phyloP scores from a whole-genome alignment of 441 rosid species.

The Gossypium lobatum region DNA sequence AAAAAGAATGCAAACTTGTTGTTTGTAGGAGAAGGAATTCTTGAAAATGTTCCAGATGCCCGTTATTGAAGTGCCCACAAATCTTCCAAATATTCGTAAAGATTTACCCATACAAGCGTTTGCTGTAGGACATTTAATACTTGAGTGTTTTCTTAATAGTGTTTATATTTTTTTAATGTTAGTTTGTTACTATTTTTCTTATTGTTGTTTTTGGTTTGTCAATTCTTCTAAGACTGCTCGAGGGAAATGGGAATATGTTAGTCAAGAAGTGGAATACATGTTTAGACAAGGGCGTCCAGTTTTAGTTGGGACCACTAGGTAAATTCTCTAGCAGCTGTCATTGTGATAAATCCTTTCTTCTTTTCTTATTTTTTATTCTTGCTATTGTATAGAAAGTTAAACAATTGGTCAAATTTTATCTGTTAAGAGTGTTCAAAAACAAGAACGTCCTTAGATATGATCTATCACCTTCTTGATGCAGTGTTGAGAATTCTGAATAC shows the following conservation, averaged over 20 bases:
- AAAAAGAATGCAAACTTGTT: slow-evolving; percentile 15
- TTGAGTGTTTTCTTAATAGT: slow-evolving; percentile 10
- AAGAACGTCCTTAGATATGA: slow-evolving; percentile 10
- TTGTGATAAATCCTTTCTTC: not conserved
- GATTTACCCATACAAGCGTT: slow-evolving; percentile 95
- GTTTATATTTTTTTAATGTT: not conserved
- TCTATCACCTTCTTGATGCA: slow-evolving; percentile 36
- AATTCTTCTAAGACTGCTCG: slow-evolving; percentile 59
- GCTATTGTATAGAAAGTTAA: not conserved
- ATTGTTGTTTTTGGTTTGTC: slow-evolving; percentile 21
- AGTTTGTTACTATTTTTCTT: slow-evolving; percentile 6
- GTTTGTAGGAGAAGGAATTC: slow-evolving; percentile 84
- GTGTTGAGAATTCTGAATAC: slow-evolving; percentile 91
- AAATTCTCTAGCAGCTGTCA: slow-evolving; percentile 15
- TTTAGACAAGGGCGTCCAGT: slow-evolving; percentile 92
- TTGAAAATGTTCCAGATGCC: slow-evolving; percentile 91
- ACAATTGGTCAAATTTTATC: not conserved
- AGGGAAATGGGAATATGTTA: slow-evolving; percentile 90
- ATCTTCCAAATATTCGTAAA: slow-evolving; percentile 80
- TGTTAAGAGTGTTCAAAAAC: not conserved
- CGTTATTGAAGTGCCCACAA: slow-evolving; percentile 93
- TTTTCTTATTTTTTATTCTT: not conserved
- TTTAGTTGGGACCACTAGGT: slow-evolving; percentile 98
- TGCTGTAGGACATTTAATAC: slow-evolving; percentile 50
- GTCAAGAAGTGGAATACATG: slow-evolving; percentile 88